Evolutionary conservation across 2,329 filamentous ascomycete genomes (phyloP), one percentile per base, ranked within the genome.

Genomic region (Exophiala phaeomuriformis): DNA sequence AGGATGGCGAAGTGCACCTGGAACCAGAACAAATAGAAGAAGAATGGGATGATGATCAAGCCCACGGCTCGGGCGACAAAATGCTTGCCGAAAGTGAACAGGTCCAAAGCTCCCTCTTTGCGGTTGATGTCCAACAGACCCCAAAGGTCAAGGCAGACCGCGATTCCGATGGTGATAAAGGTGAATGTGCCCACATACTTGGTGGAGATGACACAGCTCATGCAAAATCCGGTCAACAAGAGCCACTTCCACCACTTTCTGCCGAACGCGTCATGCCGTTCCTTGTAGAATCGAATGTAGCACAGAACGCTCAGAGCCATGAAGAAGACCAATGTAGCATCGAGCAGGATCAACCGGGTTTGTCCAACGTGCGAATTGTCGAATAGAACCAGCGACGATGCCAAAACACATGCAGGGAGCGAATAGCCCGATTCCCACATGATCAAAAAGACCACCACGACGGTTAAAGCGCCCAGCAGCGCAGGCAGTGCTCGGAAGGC

Each of bases 241-340:
- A 98, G 81, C 93, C 93, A 98, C 73, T 98, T 98, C 93, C 93
- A 98, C 93, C 93, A 98, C 74, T 98, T 97, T 58, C 90, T 82
- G 56, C 86, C 83, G 69, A 98, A 98, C 2, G 93, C 80, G 61
- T 84, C 79, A 65, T 97, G 90, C 63, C 93, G 82, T 63, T 91
- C 77, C 79, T 97, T 98, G 77, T 97, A 97, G 75, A 97, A 98
- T 64, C 90, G 89, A 72, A 98, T 86, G 72, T 98, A 98, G 77
- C 82, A 90, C 52, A 96, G 78, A 52, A 98, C 78, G 70, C 90
- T 95, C 72, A 93, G 85, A 3, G 93, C 90, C 90, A 98, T 97
- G 70, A 91, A 90, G 60, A 97, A 82, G 56, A 98, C 88, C 55
- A 98, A 77, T 3, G 90, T 95, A 35, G 93, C 90, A 71, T 98